Evolutionary conservation across 768 basidiomycete genomes (phyloP).

Genomic region (Calocybe cyanea): DNA sequence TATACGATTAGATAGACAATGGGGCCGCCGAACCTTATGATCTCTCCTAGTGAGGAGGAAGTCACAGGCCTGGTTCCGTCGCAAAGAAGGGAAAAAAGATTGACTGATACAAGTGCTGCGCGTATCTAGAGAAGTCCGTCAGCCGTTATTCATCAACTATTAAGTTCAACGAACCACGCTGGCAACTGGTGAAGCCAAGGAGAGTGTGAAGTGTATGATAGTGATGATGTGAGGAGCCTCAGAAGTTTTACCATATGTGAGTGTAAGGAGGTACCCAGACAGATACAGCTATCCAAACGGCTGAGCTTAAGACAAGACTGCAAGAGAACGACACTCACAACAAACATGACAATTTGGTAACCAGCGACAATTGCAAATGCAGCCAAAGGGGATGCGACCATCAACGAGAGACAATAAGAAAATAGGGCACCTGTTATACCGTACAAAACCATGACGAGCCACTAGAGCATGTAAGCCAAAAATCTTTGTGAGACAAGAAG

Average conservation of each 20-base stretch:
- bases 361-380: conserved; percentile 72
- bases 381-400: conserved; percentile 62
- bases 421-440: conserved; percentile 67
- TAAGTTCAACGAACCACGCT: conserved; percentile 48
- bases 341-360: conserved; percentile 68
- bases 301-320: background rate
- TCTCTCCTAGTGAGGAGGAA: conserved; percentile 42
- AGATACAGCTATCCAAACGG: conserved; percentile 48
- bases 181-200: conserved; percentile 64
- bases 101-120: conserved; percentile 70
- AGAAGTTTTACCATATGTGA: conserved; percentile 68
- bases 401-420: conserved; percentile 60
- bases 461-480: conserved; percentile 36
- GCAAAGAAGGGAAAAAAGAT: conserved; percentile 73
- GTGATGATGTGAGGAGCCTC: conserved; percentile 51
- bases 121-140: conserved; percentile 40
- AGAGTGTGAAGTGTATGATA: conserved; percentile 67
- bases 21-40: conserved; percentile 68
- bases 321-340: conserved; percentile 42
- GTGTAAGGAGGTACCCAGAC: conserved; percentile 62
- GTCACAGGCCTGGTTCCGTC: conserved; percentile 47
- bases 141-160: background rate
- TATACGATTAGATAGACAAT: conserved; percentile 70
- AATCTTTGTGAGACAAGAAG: background rate
- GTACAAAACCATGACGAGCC: conserved; percentile 68